Evolutionary conservation across 495 filamentous ascomycete genomes (phyloP), one percentile per base, ranked within the genome.

Genomic region (Xylaria grammica): DNA sequence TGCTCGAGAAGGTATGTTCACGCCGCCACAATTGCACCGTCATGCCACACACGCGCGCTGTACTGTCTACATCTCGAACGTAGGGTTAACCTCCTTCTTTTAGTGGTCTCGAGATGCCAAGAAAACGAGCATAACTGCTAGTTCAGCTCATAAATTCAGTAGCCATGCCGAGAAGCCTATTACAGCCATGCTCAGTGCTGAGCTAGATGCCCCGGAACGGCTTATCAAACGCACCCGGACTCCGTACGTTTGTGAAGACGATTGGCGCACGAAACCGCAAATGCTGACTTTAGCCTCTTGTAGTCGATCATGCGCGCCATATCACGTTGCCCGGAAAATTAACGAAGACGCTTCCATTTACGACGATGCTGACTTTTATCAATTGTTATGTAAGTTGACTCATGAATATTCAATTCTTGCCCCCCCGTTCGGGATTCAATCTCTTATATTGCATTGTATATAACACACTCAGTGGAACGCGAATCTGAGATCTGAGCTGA

Each of bases 321-420:
- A 85, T 0, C 90, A 92, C 68, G 79, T 84, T 19, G 76, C 83
- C 10, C 74, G 74, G 42, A 84, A 84, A 65, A 66, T 83, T 9
- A 78, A 80, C 5, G 81, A 86, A 67, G 82, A 84, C 62, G 65
- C 65, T 11, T 68, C 79, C 4, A 85, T 97, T 71, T 99, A 93
- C 78, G 94, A 98, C 69, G 95, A 98, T 70, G 90, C 90, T 8
- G 87, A 93, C 72, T 97, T 98, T 78, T 99, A 99, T 80, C 91
- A 95, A 71, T 29, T 74, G 19, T 49, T 74, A 52, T 44, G 61
- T 63, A 40, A 56, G 61, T 56, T n/a, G 17, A 3, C 27, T 17
- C 10, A 34, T 3, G 9, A 44, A 3, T n/a, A 8, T 7, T 4
- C n/a, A n/a, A 10, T 49, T 38, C 4, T 13, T 36, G 11, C 32